These are phyloP conservation scores for Candida hispaniensis DNA, from an alignment of 805 yeast genomes.

Conservation along the genomic window DNA sequence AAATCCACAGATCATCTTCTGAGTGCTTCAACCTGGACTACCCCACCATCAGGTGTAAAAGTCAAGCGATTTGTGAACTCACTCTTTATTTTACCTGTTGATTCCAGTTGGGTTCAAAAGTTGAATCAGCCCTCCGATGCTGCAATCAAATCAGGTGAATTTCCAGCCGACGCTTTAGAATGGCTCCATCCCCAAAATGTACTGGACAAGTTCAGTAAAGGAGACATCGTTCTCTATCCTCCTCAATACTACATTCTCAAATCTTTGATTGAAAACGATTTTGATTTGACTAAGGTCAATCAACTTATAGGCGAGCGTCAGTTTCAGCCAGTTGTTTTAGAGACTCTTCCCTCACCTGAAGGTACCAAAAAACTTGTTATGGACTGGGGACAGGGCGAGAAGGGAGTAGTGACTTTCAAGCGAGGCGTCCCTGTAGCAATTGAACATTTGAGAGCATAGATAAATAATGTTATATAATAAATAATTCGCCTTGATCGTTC, in stretches of 20 bases:
- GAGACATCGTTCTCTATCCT: conserved; percentile 23
- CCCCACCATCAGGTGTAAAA: conserved; percentile 21
- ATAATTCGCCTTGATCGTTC: too few relatives aligned
- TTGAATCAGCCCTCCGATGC: conserved; percentile 8
- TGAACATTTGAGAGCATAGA: conserved; percentile 3
- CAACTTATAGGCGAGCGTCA: conserved; percentile 16
- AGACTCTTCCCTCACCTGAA: conserved; percentile 17
- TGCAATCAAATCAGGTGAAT: conserved; percentile 13
- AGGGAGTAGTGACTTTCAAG: conserved; percentile 18
- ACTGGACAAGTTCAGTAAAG: conserved; percentile 20
- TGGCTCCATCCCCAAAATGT: conserved; percentile 25
- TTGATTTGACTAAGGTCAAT: conserved; percentile 16
- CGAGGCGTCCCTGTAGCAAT: conserved; percentile 10
- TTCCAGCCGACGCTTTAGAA: conserved; percentile 17
- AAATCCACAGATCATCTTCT: conserved; percentile 13
- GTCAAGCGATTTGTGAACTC: conserved; percentile 26
- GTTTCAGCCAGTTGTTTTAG: conserved; percentile 21
- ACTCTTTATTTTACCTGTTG: conserved; percentile 22
- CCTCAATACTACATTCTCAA: conserved; percentile 27
- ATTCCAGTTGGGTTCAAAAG: conserved; percentile 16
- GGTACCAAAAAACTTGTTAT: conserved; percentile 14
- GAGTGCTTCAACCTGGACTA: conserved; percentile 25
- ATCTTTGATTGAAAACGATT: conserved; percentile 16
- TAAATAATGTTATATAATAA: background rate
- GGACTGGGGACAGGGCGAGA: conserved; percentile 26